These are phyloP conservation scores for Parasitella parasitica DNA, from an alignment of 371 early-diverging fungal species.

Conservation along the genomic window DNA sequence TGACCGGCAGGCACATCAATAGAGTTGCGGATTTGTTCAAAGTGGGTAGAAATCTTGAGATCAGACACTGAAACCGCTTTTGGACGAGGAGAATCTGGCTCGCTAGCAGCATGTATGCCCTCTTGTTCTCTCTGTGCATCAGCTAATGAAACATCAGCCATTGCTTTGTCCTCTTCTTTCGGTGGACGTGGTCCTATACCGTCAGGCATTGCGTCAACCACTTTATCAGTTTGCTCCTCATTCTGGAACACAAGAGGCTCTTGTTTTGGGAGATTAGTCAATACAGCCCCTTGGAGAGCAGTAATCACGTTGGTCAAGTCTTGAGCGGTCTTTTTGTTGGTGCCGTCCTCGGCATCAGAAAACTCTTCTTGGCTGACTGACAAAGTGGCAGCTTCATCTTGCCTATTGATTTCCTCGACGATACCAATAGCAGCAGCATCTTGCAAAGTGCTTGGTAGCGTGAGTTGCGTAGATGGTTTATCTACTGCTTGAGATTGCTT, in stretches of 20 bases:
- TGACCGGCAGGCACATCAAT: constrained; percentile 35
- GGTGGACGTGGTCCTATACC: neutral
- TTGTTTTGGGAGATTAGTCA: neutral
- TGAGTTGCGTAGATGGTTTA: neutral
- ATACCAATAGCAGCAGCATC: neutral
- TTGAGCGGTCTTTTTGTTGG: neutral
- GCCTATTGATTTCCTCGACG: neutral
- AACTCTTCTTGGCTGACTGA: constrained; percentile 6
- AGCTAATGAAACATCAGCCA: neutral
- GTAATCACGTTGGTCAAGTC: constrained; percentile 12
- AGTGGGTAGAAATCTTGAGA: constrained; percentile 6
- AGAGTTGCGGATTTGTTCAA: constrained; percentile 16
- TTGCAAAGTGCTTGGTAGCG: neutral
- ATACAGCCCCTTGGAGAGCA: constrained; percentile 3
- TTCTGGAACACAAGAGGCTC: neutral
- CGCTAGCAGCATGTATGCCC: constrained; percentile 14
- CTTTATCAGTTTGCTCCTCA: neutral
- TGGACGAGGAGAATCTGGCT: constrained; percentile 25
- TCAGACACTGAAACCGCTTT: neutral
- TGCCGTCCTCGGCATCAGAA: neutral
- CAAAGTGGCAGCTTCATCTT: neutral
- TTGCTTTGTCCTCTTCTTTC: constrained; percentile 1
- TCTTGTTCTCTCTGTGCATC: neutral
- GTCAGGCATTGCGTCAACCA: constrained; percentile 8
- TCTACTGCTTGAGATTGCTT: neutral